Percentiles rank a stretch among this genome's conserved stretches.
Evolutionary conservation across 768 basidiomycete species (phyloP).

Genomic region (Pseudohyphozyma bogoriensis): DNA sequence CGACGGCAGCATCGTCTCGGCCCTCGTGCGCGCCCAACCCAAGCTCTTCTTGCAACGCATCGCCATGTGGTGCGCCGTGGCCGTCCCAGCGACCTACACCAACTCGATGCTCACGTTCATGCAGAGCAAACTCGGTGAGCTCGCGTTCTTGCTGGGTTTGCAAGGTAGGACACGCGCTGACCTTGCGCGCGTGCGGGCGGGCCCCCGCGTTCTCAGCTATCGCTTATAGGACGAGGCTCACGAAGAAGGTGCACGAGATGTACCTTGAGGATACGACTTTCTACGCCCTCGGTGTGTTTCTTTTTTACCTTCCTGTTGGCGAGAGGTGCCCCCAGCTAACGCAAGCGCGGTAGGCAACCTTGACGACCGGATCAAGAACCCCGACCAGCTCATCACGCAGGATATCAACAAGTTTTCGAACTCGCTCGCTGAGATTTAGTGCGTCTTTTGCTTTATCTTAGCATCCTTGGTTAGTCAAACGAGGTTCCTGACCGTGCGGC

Average conservation of each 20-base stretch:
- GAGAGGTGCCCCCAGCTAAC: too few relatives aligned
- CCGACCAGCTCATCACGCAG: conserved; percentile 54
- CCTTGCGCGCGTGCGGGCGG: background rate
- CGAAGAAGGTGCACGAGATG: conserved; percentile 64
- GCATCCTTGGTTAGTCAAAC: background rate
- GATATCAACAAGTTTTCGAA: conserved; percentile 86
- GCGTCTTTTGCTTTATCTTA: conserved; percentile 37
- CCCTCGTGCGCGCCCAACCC: conserved; percentile 77
- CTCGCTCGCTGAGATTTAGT: conserved; percentile 78
- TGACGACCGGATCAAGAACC: conserved; percentile 26
- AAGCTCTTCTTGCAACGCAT: conserved; percentile 73
- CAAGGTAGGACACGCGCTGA: conserved; percentile 32
- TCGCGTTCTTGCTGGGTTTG: conserved; percentile 32
- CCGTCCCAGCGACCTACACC: conserved; percentile 67
- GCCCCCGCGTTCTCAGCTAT: conserved; percentile 43
- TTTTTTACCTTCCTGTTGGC: too few relatives aligned
- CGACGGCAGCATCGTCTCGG: conserved; percentile 89
- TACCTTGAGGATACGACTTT: conserved; percentile 85
- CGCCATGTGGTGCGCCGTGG: conserved; percentile 77
- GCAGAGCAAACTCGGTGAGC: conserved; percentile 65
- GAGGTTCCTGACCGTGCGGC: background rate
- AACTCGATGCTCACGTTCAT: conserved; percentile 74
- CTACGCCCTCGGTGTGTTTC: conserved; percentile 81
- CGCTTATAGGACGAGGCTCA: conserved; percentile 77
- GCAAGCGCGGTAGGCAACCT: conserved; percentile 34